Percentiles rank a stretch among this genome's conserved stretches.
Evolutionary conservation across 106 monocot genomes (phyloP).

Genomic region (Iris macrosiphon): DNA sequence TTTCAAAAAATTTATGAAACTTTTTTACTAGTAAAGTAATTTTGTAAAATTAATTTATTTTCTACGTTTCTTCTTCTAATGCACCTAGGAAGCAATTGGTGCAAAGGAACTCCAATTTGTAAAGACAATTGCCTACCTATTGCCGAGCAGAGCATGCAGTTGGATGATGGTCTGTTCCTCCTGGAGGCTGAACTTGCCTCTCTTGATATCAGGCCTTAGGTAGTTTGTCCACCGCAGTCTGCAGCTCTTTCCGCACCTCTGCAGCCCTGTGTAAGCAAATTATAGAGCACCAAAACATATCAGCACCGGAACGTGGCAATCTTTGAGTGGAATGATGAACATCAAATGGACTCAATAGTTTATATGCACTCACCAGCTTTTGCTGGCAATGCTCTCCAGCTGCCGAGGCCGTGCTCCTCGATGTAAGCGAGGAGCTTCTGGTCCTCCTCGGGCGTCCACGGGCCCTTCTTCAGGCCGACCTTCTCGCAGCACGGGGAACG

Average conservation of each 20-base stretch:
- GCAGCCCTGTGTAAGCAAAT: slow-evolving; percentile 27
- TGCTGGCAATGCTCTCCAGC: slow-evolving; percentile 48
- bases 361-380: slow-evolving; percentile 51
- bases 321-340: too few relatives aligned
- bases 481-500: slow-evolving; percentile 49
- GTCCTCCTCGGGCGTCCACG: slow-evolving; percentile 53
- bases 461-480: slow-evolving; percentile 45
- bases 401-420: slow-evolving; percentile 45
- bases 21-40: too few relatives aligned
- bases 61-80: too few relatives aligned
- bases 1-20: too few relatives aligned
- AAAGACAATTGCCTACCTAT: slow-evolving; percentile 30
- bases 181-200: slow-evolving; percentile 60
- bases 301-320: too few relatives aligned
- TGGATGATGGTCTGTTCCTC: slow-evolving; percentile 70
- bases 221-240: slow-evolving; percentile 87
- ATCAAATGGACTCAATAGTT: too few relatives aligned
- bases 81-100: too few relatives aligned
- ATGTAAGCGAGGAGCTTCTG: slow-evolving; percentile 44
- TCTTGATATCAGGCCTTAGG: slow-evolving; percentile 77
- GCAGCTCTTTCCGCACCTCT: slow-evolving; percentile 85
- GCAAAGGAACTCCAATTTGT: too few relatives aligned
- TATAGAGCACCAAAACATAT: too few relatives aligned
- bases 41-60: too few relatives aligned
- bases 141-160: slow-evolving; percentile 65